Evolutionary conservation across 768 basidiomycete species (phyloP).

Genomic region (Leccinellum luteum): DNA sequence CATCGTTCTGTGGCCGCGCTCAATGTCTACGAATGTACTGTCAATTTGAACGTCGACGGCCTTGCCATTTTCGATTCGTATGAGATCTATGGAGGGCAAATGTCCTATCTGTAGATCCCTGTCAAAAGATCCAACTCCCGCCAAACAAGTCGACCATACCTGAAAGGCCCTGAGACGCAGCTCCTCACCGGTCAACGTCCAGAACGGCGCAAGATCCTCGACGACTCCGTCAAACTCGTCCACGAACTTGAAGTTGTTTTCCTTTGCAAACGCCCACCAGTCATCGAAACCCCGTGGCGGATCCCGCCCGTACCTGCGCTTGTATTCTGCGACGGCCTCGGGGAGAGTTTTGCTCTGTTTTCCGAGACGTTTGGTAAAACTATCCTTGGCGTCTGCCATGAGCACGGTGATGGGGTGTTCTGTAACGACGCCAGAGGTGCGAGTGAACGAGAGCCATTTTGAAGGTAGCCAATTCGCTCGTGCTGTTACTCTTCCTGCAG

Average conservation of each 20-base stretch:
- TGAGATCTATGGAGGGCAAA: conserved; percentile 81
- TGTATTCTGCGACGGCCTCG: conserved; percentile 82
- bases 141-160: conserved; percentile 33
- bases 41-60: conserved; percentile 57
- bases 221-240: conserved; percentile 89
- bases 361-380: conserved; percentile 61
- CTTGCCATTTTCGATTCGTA: conserved; percentile 70
- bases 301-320: conserved; percentile 64
- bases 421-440: not conserved
- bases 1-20: conserved; percentile 72
- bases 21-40: conserved; percentile 54
- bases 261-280: conserved; percentile 82
- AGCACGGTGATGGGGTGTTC: conserved; percentile 82
- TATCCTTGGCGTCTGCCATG: conserved; percentile 79
- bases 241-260: conserved; percentile 70
- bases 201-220: conserved; percentile 83
- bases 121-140: not conserved
- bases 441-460: conserved; percentile 22
- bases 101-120: conserved; percentile 55
- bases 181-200: conserved; percentile 69
- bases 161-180: conserved; percentile 59
- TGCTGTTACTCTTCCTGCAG: not conserved
- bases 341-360: conserved; percentile 78
- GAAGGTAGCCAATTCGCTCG: conserved; percentile 16
- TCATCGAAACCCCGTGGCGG: conserved; percentile 91